Base-by-base conservation (phyloP, 768 basidiomycete species). In the Russula earlei region DNA sequence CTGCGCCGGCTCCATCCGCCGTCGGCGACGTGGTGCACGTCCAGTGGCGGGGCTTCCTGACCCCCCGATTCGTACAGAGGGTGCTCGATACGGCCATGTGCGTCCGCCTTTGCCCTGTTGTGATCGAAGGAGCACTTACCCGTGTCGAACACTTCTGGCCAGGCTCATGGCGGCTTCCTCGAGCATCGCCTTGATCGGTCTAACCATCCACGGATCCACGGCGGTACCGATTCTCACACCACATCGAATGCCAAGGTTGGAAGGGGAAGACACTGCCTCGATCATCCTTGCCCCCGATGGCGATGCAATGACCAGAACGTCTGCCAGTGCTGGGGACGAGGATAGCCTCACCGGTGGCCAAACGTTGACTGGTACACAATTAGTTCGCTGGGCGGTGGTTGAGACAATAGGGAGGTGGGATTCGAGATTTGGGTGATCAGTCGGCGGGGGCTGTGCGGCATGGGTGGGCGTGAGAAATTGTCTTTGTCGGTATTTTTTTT, bases 21-120 rank as follows among this genome's bases (percentile, higher is more conserved):
- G 62, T 80, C 17, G 81, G 75, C 3, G 70, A 72, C 27, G 64
- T 83, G 27, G 76, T 73, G 9, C 80, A 79, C 55, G 58, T 87
- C 3, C 71, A 74, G 37, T 89, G 85, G 85, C 66, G 62, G 22
- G 86, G 87, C 1, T 67, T 86, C 31, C 66, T 88, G 25, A 63
- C 72, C 14, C 72, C 76, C 0, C 52, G 38, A 1, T 85, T 87
- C 60, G 72, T 84, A 7, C 78, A 78, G 60, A 67, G 69, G 0
- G 65, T 85, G 33, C 63, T 86, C 24, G 73, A 81, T 36, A 65
- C 68, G 0, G 69, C 74, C 6, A 52, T 68, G 82, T 79, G 63
- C 53, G 74, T 69, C 10, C 24, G 25, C 33, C 14, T n/a, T 33
- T 34, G 19, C 8, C 19, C 48, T 34, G 27, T 31, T 38, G 19